Evolutionary conservation across 768 basidiomycete genomes (phyloP).

Genomic region (Rickenella mellea): DNA sequence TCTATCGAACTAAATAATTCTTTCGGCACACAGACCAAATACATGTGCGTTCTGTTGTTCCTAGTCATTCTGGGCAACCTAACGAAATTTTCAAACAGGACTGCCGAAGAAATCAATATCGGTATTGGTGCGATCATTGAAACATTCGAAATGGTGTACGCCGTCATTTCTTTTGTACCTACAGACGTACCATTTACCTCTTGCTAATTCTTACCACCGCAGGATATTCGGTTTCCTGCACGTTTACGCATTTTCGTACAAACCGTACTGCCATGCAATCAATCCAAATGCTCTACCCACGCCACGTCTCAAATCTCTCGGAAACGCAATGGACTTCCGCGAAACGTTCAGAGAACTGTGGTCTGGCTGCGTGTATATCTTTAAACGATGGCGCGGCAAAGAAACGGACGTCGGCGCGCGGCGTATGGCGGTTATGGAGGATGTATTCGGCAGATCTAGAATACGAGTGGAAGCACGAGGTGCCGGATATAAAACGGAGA

Average conservation of each 20-base stretch:
- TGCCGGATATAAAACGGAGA: constrained; percentile 1
- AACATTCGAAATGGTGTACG: constrained; percentile 70
- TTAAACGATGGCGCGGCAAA: constrained; percentile 39
- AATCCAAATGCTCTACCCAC: constrained; percentile 27
- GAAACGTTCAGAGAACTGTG: constrained; percentile 60
- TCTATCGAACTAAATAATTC: neutral
- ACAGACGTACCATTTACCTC: constrained; percentile 3
- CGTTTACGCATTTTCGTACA: constrained; percentile 64
- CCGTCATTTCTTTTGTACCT: constrained; percentile 7
- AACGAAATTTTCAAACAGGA: constrained; percentile 34
- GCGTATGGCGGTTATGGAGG: constrained; percentile 28
- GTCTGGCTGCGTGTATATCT: constrained; percentile 48
- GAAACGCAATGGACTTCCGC: constrained; percentile 58
- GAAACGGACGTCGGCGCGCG: constrained; percentile 41
- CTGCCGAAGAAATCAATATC: constrained; percentile 62
- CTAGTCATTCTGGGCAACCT: neutral
- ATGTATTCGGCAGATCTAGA: constrained; percentile 22
- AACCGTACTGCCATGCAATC: constrained; percentile 37
- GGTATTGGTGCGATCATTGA: constrained; percentile 60
- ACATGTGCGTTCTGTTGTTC: constrained; percentile 5
- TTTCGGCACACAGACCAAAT: constrained; percentile 3
- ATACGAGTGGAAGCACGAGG: constrained; percentile 7
- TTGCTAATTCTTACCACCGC: constrained; percentile 2
- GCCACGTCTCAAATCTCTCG: constrained; percentile 45
- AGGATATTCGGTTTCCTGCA: constrained; percentile 64